Evolutionary conservation across 495 filamentous ascomycete species (phyloP), one percentile per base, ranked within the genome.

Genomic region (Podospora bellae-mahoneyi): DNA sequence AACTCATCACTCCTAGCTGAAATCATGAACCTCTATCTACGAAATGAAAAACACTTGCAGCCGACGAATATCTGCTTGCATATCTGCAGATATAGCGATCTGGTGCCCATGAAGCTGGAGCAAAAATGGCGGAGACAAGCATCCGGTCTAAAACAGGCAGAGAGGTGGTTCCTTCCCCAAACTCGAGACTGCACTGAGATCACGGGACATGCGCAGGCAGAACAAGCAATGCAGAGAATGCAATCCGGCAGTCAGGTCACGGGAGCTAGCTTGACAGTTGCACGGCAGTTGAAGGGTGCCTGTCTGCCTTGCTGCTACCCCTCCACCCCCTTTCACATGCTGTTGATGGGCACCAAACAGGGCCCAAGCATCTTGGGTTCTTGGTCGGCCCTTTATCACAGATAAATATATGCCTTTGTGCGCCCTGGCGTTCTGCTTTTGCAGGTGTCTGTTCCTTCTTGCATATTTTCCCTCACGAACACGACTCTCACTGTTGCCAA

Each of bases 281-380:
- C 30, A 32, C 30, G 30, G 30, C 30, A 32, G 30, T 32, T 32
- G 30, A 32, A 32, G 30, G 4, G 4, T 32, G 30, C 30, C 7
- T 32, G 30, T 32, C 30, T 32, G 4, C 23, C 1, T 23, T 23
- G 1, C 30, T 32, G 3, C 30, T 4, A 7, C 30, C 30, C 30
- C 30, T 32, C 30, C 30, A 32, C 3, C 7, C 2, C 9, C 39
- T 16, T 48, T 0, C 39, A 48, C 39, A 48, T 10, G 13, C 5
- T 16, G 15, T 16, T 48, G 13, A 16, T 23, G 1, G 23, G 1
- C 39, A 48, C 39, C 39, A 48, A 48, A 48, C 39, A 48, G 15
- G 55, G 18, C 55, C 55, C 55, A 58, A 58, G 55, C 55, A 58
- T 58, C 55, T 58, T 58, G 19, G 55, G n/a, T 58, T 58, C 55